A percentile compares a stretch with the other conserved stretches of the same genome.
Conservation (phyloP, 805 yeast genomes). For the Millerago galiae region DNA sequence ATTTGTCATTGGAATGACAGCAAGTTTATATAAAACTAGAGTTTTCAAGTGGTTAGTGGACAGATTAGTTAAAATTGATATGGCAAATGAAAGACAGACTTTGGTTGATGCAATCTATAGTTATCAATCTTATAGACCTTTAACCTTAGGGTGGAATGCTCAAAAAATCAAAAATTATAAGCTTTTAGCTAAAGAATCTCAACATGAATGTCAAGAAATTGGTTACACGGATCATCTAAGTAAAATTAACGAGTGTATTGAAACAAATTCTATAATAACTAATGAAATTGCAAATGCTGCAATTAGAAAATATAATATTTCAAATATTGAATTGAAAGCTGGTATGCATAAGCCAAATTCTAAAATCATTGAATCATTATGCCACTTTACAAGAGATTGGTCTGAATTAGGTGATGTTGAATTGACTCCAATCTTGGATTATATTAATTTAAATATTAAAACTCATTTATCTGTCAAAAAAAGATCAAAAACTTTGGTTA, state of each 20-base stretch:
- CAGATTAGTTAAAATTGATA: conserved; percentile 17
- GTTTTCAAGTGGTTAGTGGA: conserved; percentile 20
- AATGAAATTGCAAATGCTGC: conserved; percentile 37
- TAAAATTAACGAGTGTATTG: conserved; percentile 40
- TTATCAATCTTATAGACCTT: conserved; percentile 35
- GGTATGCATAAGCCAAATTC: conserved; percentile 23
- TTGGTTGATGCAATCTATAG: conserved; percentile 38
- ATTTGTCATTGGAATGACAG: conserved; percentile 25
- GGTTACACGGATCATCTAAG: conserved; percentile 51
- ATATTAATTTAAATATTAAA: conserved; percentile 39
- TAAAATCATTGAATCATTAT: conserved; percentile 59
- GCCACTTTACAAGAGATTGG: conserved; percentile 83
- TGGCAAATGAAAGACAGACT: conserved; percentile 19
- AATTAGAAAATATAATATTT: conserved; percentile 30
- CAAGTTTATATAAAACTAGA: conserved; percentile 20
- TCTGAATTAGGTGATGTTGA: conserved; percentile 41
- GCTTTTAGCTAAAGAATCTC: conserved; percentile 1
- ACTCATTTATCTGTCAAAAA: conserved; percentile 22
- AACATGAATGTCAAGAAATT: conserved; percentile 43
- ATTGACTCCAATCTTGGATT: conserved; percentile 46
- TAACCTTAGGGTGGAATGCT: conserved; percentile 39
- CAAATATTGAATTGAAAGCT: conserved; percentile 37
- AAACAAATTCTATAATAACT: conserved; percentile 42
- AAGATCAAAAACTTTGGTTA: conserved; percentile 38
- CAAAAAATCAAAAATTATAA: conserved; percentile 37